Conservation (phyloP, 164 flowering plant species). For the Kingdonia uniflora region DNA sequence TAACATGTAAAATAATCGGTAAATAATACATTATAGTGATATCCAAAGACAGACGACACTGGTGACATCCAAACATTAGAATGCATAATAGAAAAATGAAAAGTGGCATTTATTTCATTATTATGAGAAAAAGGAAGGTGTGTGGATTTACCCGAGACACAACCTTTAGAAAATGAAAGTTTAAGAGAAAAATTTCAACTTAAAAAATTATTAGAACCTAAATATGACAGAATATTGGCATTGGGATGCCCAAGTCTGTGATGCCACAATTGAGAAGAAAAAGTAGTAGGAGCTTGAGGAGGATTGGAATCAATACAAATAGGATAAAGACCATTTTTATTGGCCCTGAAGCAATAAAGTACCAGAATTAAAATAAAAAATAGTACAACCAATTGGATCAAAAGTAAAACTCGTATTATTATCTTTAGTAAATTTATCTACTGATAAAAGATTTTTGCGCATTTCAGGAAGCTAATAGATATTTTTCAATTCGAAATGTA, state of each 20-base stretch:
- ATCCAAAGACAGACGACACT: neutral
- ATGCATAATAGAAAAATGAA: neutral
- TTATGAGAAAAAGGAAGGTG: neutral
- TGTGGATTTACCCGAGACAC: neutral
- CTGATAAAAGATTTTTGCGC: neutral
- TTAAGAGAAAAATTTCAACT: neutral
- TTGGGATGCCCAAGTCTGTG: neutral
- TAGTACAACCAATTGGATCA: neutral
- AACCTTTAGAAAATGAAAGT: neutral
- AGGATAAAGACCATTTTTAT: neutral
- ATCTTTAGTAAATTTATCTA: too few relatives aligned
- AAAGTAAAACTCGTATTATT: neutral
- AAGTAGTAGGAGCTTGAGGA: neutral
- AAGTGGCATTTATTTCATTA: neutral
- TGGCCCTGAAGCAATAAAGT: neutral
- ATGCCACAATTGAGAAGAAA: too few relatives aligned
- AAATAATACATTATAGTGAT: neutral
- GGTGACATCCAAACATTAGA: neutral
- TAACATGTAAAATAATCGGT: neutral
- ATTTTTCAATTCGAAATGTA: neutral
- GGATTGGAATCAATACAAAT: neutral
- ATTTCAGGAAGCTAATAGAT: neutral
- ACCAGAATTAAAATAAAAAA: neutral
- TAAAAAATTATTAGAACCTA: neutral
- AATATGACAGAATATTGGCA: neutral